Percentiles rank a stretch among this genome's conserved stretches.
These are phyloP conservation scores for Trypanosoma conorhini DNA, from an alignment of 208 protist species.

Conservation along the genomic window DNA sequence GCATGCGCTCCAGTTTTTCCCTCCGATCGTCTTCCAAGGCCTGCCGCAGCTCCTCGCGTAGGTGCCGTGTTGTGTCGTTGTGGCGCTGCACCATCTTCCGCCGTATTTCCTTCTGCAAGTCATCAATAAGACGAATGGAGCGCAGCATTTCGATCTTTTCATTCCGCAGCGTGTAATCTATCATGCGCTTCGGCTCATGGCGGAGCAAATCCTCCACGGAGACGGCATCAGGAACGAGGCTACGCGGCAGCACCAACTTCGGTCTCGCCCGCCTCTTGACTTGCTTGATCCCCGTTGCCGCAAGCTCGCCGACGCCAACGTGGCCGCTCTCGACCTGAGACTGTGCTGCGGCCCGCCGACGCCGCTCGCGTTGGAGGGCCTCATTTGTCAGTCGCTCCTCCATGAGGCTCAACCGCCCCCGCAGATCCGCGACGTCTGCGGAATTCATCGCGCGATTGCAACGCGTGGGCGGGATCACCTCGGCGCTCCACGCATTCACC, in stretches of 20 bases:
- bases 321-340: constrained; percentile 1
- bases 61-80: constrained; percentile 40
- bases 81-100: constrained; percentile 72
- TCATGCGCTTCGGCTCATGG: constrained; percentile 50
- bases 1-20: constrained; percentile 55
- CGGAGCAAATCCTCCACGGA: constrained; percentile 29
- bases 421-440: constrained; percentile 10
- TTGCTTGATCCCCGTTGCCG: not conserved
- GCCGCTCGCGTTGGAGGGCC: not conserved
- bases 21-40: constrained; percentile 28
- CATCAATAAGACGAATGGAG: constrained; percentile 63
- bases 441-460: not conserved
- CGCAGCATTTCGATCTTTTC: constrained; percentile 83
- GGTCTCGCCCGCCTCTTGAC: not conserved
- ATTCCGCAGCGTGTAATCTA: constrained; percentile 60
- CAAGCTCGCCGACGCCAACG: not conserved
- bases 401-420: constrained; percentile 14
- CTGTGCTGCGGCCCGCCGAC: not conserved
- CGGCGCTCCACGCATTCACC: constrained; percentile 30
- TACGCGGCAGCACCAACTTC: constrained; percentile 1
- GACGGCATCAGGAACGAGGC: constrained; percentile 16
- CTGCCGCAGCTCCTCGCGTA: constrained; percentile 49
- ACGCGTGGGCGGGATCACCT: constrained; percentile 24
- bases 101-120: constrained; percentile 61
- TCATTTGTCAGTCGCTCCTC: constrained; percentile 10